Evolutionary conservation across 306 rosid genomes (phyloP), one percentile per base, ranked within the genome.

Genomic region (Trichosanthes cucumerina): DNA sequence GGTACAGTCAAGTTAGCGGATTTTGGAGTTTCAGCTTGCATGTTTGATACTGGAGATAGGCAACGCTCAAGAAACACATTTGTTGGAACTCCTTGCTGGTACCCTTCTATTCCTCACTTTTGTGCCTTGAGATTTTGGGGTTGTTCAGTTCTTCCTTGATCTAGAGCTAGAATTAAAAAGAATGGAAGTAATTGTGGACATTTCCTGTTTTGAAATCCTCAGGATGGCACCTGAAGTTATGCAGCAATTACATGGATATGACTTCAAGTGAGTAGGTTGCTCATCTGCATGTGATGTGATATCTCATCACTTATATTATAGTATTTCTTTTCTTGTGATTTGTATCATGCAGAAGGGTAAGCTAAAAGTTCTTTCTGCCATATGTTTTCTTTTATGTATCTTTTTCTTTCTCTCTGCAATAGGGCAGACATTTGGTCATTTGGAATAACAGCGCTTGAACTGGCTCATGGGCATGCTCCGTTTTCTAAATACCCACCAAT

Each of bases 151-250:
- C 23, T 65, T 11, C 49, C 15, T 34, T 65, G 49, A 65, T 24
- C 9, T 73, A 73, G 13, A 73, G 60, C 26, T 73, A 28, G 43
- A 28, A 73, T 2, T 47, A 6, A 18, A 73, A 73, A 49, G 39
- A 73, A 18, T 9, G 78, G 28, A 73, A 28, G 60, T 73, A 50
- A 73, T 49, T 24, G 44, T 71, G 56, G n/a, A 71, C 39, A 12
- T 44, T 69, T 18, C 47, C 53, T 82, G 14, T 15, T 34, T 60
- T 50, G 28, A 36, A 60, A 28, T 41, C 39, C 69, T 49, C 88
- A 94, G 98, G 97, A 94, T 94, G 98, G 98, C 97, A 84, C 96
- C 98, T 2, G 98, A 94, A 88, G 98, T 94, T 82, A 94, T 92
- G 98, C 97, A 94, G 87, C 98, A 92, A 84, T 85, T 94, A 80